These are phyloP conservation scores for Xylaria sp. DNA, from an alignment of 2,329 filamentous ascomycete genomes.

Conservation along the genomic window DNA sequence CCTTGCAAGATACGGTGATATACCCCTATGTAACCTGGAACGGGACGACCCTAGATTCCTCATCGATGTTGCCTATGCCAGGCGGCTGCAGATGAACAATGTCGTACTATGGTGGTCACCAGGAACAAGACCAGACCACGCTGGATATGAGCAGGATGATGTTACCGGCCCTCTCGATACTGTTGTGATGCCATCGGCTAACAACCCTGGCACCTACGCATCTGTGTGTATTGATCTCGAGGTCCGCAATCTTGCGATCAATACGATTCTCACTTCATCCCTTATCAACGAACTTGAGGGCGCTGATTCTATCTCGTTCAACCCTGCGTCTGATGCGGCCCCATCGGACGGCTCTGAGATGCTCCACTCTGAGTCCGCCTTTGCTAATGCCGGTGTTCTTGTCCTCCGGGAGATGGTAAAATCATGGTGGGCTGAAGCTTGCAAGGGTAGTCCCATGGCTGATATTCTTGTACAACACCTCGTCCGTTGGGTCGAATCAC, in stretches of 20 bases:
- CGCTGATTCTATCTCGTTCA: constrained; percentile 85
- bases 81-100: constrained; percentile 88
- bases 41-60: constrained; percentile 93
- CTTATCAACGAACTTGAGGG: constrained; percentile 97
- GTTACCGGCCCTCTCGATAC: constrained; percentile 83
- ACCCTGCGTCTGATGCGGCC: constrained; percentile 74
- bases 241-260: constrained; percentile 94
- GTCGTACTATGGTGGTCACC: constrained; percentile 98
- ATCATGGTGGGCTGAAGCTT: constrained; percentile 96
- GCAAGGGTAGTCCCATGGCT: constrained; percentile 89
- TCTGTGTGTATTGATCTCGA: constrained; percentile 97
- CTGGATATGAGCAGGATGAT: constrained; percentile 94
- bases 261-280: constrained; percentile 95
- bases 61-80: constrained; percentile 94
- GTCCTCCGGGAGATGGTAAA: constrained; percentile 99
- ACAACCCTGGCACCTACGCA: constrained; percentile 92
- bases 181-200: constrained; percentile 91
- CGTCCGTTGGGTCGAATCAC: constrained; percentile 95
- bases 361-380: constrained; percentile 87
- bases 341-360: constrained; percentile 72
- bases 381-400: constrained; percentile 88
- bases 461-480: constrained; percentile 98
- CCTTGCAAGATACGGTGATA: constrained; percentile 89
- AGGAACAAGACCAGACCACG: constrained; percentile 89
- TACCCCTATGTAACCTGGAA: constrained; percentile 95